Percentiles rank a stretch among this genome's conserved stretches.
These are phyloP conservation scores for Elsinoe perseae DNA, from an alignment of 2,329 filamentous ascomycete genomes.

Conservation along the genomic window DNA sequence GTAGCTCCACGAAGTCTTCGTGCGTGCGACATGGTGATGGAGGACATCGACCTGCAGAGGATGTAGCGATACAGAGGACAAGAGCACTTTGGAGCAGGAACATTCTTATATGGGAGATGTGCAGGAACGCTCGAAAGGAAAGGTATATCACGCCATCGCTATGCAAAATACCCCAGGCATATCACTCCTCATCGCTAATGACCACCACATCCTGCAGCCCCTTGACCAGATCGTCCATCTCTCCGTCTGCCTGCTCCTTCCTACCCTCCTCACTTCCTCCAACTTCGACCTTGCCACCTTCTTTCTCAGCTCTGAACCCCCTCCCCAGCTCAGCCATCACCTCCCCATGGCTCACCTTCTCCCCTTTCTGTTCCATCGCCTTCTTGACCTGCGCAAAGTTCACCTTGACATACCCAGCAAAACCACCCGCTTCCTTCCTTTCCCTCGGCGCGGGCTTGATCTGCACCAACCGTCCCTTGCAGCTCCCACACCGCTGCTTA, in stretches of 20 bases:
- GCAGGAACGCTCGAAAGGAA: not conserved
- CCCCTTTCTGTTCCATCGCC: slow-evolving; percentile 38
- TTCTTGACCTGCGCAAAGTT: slow-evolving; percentile 56
- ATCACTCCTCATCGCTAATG: slow-evolving; percentile 20
- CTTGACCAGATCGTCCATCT: slow-evolving; percentile 20
- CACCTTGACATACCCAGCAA: slow-evolving; percentile 56
- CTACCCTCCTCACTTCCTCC: not conserved
- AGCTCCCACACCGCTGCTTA: slow-evolving; percentile 68
- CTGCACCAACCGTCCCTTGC: slow-evolving; percentile 62
- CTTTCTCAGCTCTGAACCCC: slow-evolving; percentile 50
- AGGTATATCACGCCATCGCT: not conserved
- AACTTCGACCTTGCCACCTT: slow-evolving; percentile 17
- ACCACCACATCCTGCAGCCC: slow-evolving; percentile 21
- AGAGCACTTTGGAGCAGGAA: no score
- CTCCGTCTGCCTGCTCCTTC: slow-evolving; percentile 4
- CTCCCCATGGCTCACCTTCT: slow-evolving; percentile 52
- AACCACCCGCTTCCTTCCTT: slow-evolving; percentile 38
- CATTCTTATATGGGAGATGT: not conserved
- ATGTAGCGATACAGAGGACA: not conserved
- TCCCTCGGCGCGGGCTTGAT: slow-evolving; percentile 65
- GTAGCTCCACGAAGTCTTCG: no score
- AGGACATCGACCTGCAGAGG: not conserved
- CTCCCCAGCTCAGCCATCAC: slow-evolving; percentile 61
- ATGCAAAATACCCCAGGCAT: not conserved
- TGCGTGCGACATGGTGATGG: no score